Evolutionary conservation across 2,329 filamentous ascomycete genomes (phyloP), one percentile per base, ranked within the genome.

Genomic region (Pestalotiopsis sp.): DNA sequence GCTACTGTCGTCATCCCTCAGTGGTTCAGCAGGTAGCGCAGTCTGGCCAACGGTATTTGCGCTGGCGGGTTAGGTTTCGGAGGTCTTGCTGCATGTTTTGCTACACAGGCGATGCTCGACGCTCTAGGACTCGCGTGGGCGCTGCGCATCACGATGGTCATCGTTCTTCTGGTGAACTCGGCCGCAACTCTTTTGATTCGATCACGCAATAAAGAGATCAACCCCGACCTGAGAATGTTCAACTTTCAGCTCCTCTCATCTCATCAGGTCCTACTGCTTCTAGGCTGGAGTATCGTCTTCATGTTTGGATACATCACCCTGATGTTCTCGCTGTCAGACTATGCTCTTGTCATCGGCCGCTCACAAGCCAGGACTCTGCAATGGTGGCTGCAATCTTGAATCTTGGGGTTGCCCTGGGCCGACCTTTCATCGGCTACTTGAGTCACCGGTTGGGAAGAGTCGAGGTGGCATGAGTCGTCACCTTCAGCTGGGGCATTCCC

Each of bases 231-330:
- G 57, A n/a, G 20, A 23, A 27, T 59, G 9, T 27, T 59, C 20
- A 59, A 59, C 11, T 23, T 59, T 20, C 4, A 27, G 2, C 57
- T 59, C 23, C 57, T 59, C 4, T 25, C 84, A 90, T 45, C 31
- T 3, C 64, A 64, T 0, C 85, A 91, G 71, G 89, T 89, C 69
- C 69, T 87, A 6, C 81, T 90, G 0, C 79, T 91, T 13, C 79
- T 90, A 23, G 80, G 75, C 3, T 92, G 87, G 80, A 89, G 87
- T 0, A 83, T 88, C 69, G 82, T 91, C 70, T 88, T 84, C 65
- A 89, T 91, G 84, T 80, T 92, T 6, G 90, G 88, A 4, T 92
- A 92, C 71, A 86, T 91, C 20, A 86, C 89, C 0, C 77, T 92
- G 2, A 81, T 92, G 3, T 92, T 91, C 78, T 89, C 86, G 2